A percentile compares a stretch with the other conserved stretches of the same genome.
Evolutionary conservation across 495 filamentous ascomycete genomes (phyloP).

Genomic region (Pyronema domesticum): DNA sequence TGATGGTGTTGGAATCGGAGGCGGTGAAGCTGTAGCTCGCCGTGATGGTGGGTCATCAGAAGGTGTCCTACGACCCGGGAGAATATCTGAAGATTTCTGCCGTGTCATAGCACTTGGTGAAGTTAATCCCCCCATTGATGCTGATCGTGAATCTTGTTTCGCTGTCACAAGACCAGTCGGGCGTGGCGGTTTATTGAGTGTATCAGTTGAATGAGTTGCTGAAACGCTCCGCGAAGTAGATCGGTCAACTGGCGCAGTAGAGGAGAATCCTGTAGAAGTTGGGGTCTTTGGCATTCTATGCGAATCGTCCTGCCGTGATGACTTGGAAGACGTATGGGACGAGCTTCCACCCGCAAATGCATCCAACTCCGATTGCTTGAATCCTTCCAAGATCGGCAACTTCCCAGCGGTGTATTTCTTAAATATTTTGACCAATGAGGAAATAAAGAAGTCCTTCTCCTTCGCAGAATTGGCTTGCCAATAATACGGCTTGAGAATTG

Average conservation of each 20-base stretch:
- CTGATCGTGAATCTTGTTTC: too few relatives aligned
- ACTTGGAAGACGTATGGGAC: background rate
- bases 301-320: slow-evolving; percentile 14
- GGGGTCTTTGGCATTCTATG: background rate
- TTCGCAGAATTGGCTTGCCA: slow-evolving; percentile 83
- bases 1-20: background rate
- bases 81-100: background rate
- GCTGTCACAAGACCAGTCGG: too few relatives aligned
- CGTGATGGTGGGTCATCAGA: background rate
- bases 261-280: background rate
- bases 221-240: slow-evolving; percentile 13
- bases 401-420: slow-evolving; percentile 86
- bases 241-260: slow-evolving; percentile 7
- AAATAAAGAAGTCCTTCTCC: slow-evolving; percentile 97
- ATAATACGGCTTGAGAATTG: slow-evolving; percentile 83
- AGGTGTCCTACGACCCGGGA: slow-evolving; percentile 3
- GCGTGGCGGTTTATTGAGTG: slow-evolving; percentile 3
- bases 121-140: background rate
- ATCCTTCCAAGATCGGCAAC: slow-evolving; percentile 60
- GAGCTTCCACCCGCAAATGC: slow-evolving; percentile 39
- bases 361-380: slow-evolving; percentile 62
- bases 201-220: slow-evolving; percentile 18
- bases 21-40: background rate
- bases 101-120: background rate
- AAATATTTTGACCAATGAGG: slow-evolving; percentile 84